A percentile compares a stretch with the other conserved stretches of the same genome.
phyloP scores from a whole-genome alignment of 176 grass and related monocot species.

The Oryza meyeriana region DNA sequence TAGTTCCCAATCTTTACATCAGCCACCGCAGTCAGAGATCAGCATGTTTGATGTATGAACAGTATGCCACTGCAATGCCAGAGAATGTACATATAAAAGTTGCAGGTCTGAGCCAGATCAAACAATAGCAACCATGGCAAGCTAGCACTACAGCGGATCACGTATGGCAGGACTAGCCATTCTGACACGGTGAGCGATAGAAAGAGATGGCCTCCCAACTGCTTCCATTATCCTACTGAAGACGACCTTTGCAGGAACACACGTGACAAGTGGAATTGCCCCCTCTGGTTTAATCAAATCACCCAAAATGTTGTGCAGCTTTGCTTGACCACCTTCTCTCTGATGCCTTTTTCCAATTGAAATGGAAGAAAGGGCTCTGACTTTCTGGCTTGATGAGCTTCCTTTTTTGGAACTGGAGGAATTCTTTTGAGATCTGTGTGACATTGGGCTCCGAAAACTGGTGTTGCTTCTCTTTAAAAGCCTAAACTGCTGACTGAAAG shows the following conservation, averaged over 20 bases:
- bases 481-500: conserved; percentile 23
- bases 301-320: conserved; percentile 45
- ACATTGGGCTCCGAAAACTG: conserved; percentile 5
- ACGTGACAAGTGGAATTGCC: conserved; percentile 59
- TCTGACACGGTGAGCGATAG: conserved; percentile 36
- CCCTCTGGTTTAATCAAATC: conserved; percentile 60
- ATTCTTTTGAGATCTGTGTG: conserved; percentile 54
- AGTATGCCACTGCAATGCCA: conserved; percentile 23
- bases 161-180: conserved; percentile 40
- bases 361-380: conserved; percentile 46
- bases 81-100: conserved; percentile 35
- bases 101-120: conserved; percentile 22
- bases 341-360: conserved; percentile 30
- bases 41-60: conserved; percentile 38
- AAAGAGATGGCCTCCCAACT: conserved; percentile 54
- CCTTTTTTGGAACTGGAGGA: conserved; percentile 39
- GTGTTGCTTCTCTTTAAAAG: conserved; percentile 24
- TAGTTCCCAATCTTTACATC: conserved; percentile 25
- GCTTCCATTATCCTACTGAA: conserved; percentile 85
- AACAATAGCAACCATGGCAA: conserved; percentile 12
- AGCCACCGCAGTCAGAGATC: conserved; percentile 47
- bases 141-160: conserved; percentile 29
- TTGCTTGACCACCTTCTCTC: conserved; percentile 26
- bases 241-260: conserved; percentile 71
- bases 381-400: conserved; percentile 51